Evolutionary conservation across 2,329 filamentous ascomycete species (phyloP), one percentile per base, ranked within the genome.

Genomic region (Hyphodiscus sp.): DNA sequence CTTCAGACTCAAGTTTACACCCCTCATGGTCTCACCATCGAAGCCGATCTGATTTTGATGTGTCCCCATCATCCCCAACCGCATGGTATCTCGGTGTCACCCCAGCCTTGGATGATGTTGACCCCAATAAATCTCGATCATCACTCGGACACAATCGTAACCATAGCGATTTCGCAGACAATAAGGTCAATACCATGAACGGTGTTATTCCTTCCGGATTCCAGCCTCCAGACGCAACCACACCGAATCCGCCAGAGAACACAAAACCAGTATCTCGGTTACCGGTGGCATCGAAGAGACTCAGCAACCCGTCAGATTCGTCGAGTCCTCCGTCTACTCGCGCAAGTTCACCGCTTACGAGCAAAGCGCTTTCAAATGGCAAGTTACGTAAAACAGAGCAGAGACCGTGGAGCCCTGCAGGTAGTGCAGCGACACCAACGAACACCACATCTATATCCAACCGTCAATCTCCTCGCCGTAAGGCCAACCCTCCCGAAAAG

Each of bases 1-100:
- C 84, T 20, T 89, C 87, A 44, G 88, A 91, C 64, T 85, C 87
- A n/a, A 83, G 78, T 65, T 70, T 87, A 59, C 76, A 78, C 57
- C 78, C 76, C 60, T 73, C 69, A 57, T 64, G 68, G 49, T 57
- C 67, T 46, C 76, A 79, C 58, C 75, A 76, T 51, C 74, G 80
- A 60, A 82, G 76, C 61, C 71, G 77, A 54, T 83, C 81, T 45
- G 75, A 83, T 60, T 71, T 75, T 41, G 77, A 80, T 57, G 50
- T 73, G 53, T 80, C 85, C 58, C 80, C 83, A 15, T 70, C 79
- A 15, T 89, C 85, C 3, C 83, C 85, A 11, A 83, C 81, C 43
- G 82, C 82, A 53, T 87, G 83, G 81, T 86, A 86, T 68, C 75
- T 62, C 20, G 74, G 73, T 42, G 69, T 70, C 18, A 70, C 71